phyloP scores from a whole-genome alignment of 2,329 filamentous ascomycete species.

The Aspergillus sp. region DNA sequence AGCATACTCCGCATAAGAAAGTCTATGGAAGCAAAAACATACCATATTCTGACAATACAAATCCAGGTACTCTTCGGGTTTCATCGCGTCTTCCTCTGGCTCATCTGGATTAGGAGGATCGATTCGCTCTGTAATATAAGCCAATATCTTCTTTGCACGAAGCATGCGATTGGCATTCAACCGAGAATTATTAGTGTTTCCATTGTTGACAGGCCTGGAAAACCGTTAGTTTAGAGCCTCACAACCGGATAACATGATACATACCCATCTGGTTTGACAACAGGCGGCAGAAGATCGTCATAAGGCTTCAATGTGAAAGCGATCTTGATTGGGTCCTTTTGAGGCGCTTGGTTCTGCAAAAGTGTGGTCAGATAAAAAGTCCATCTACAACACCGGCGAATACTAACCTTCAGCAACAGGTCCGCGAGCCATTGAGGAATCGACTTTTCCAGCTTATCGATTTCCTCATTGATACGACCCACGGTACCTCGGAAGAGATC shows the following conservation, averaged over 20 bases:
- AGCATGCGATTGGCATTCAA: conserved; percentile 97
- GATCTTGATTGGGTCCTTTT: conserved; percentile 94
- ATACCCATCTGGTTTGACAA: conserved; percentile 67
- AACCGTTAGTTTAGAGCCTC: conserved; percentile 1
- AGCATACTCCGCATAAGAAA: conserved; percentile 2
- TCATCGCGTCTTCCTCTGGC: conserved; percentile 56
- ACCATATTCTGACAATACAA: conserved; percentile 92
- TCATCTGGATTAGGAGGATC: conserved; percentile 62
- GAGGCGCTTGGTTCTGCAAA: conserved; percentile 66
- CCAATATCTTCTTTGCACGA: conserved; percentile 86
- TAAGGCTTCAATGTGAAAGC: conserved; percentile 85
- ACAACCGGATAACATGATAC: conserved; percentile 10
- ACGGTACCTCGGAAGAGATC: conserved; percentile 92
- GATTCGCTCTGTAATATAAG: conserved; percentile 88
- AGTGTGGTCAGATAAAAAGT: conserved; percentile 3
- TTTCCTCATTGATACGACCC: conserved; percentile 68
- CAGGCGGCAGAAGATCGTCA: conserved; percentile 67
- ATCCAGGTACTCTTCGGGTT: conserved; percentile 89
- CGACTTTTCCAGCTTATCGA: conserved; percentile 76
- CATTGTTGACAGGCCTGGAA: conserved; percentile 17
- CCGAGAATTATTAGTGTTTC: conserved; percentile 65
- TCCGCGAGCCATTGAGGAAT: conserved; percentile 92
- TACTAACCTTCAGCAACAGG: conserved; percentile 63
- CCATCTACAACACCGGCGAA: neutral
- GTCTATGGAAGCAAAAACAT: conserved; percentile 28